Percentiles rank a stretch among this genome's conserved stretches.
These are phyloP conservation scores for Alternaria brassicicola DNA, from an alignment of 2,329 filamentous ascomycete genomes.

Conservation along the genomic window DNA sequence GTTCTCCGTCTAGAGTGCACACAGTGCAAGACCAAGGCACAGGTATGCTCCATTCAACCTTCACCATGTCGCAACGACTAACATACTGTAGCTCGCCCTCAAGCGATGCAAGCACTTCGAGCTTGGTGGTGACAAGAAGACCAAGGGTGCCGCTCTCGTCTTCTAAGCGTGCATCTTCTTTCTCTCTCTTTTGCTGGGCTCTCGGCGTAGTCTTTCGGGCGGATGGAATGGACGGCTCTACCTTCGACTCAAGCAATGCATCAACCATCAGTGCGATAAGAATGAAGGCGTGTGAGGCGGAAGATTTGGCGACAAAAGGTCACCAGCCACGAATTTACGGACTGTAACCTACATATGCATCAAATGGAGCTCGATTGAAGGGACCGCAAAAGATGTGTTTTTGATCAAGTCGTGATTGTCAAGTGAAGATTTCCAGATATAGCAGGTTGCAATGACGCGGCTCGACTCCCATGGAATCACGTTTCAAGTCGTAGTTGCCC, in stretches of 20 bases:
- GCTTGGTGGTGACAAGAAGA: constrained; percentile 99
- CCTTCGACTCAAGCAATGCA: constrained; percentile 43
- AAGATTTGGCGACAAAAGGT: constrained; percentile 41
- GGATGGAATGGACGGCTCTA: constrained; percentile 45
- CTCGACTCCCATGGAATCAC: constrained; percentile 10
- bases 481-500: constrained; percentile 19
- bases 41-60: constrained; percentile 26
- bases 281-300: constrained; percentile 37
- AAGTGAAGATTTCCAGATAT: background rate
- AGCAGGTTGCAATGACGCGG: constrained; percentile 4
- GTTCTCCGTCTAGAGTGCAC: constrained; percentile 98
- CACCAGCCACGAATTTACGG: constrained; percentile 44
- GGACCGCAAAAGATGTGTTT: constrained; percentile 22
- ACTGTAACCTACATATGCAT: constrained; percentile 50
- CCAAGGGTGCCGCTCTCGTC: constrained; percentile 99
- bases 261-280: constrained; percentile 27
- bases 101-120: constrained; percentile 99
- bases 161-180: constrained; percentile 76
- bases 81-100: constrained; percentile 81
- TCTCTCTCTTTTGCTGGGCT: constrained; percentile 49
- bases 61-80: constrained; percentile 12
- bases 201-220: constrained; percentile 49
- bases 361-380: constrained; percentile 50
- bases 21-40: constrained; percentile 71
- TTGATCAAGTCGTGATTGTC: constrained; percentile 1